Percentiles rank a stretch among this genome's conserved stretches.
phyloP scores from a whole-genome alignment of 345 rosid species.

The Geranium rotundifolium region DNA sequence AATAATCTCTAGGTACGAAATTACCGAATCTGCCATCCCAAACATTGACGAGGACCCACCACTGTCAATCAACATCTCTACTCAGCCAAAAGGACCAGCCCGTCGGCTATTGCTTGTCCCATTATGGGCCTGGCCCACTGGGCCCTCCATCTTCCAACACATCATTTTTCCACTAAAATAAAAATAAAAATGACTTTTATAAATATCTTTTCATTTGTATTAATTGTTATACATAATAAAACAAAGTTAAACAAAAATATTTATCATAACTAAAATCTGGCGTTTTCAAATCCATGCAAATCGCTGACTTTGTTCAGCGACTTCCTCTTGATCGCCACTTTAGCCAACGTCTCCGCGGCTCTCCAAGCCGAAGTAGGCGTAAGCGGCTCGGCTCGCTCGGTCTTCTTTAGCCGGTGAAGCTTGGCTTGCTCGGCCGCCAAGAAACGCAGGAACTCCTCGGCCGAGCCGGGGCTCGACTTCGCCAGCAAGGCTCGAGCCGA shows the following conservation, averaged over 20 bases:
- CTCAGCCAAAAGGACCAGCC: slow-evolving; percentile 5
- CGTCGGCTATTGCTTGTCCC: slow-evolving; percentile 9
- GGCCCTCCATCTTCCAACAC: slow-evolving; percentile 1
- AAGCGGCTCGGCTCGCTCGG: slow-evolving; percentile 44
- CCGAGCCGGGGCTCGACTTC: slow-evolving; percentile 32
- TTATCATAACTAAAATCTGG: slow-evolving; percentile 65
- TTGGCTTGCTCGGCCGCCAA: slow-evolving; percentile 59
- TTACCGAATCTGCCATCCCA: no score
- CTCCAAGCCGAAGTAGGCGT: slow-evolving; percentile 94
- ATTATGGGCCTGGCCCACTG: background rate
- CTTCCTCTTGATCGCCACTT: slow-evolving; percentile 78
- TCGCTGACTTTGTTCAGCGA: slow-evolving; percentile 90
- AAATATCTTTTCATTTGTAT: background rate
- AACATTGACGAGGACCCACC: background rate
- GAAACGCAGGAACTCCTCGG: slow-evolving; percentile 37
- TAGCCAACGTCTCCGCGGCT: slow-evolving; percentile 84
- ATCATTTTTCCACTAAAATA: background rate
- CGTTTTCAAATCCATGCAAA: slow-evolving; percentile 90
- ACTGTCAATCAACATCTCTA: background rate
- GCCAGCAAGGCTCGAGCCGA: slow-evolving; percentile 63
- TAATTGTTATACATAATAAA: no score
- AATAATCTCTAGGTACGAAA: no score
- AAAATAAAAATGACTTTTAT: no score
- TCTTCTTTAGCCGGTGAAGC: slow-evolving; percentile 26
- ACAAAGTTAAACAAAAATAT: no score